A percentile compares a stretch with the other conserved stretches of the same genome.
These are phyloP conservation scores for Syncephalastrum monosporum DNA, from an alignment of 371 early-diverging fungal species.

Conservation along the genomic window DNA sequence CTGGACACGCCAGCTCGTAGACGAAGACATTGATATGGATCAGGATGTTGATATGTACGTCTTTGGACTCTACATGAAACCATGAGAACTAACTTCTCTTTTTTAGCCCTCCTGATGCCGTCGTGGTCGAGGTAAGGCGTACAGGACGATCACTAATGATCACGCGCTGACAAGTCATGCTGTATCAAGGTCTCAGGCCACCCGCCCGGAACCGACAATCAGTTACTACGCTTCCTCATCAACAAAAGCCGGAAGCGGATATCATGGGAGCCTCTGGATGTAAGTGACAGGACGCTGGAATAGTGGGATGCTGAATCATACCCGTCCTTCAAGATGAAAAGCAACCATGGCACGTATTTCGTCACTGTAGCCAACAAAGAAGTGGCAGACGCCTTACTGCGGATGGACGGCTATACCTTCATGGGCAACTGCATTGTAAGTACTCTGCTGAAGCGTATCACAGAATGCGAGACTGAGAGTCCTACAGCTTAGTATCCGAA, in stretches of 20 bases:
- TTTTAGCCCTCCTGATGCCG: constrained; percentile 11
- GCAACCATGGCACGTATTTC: constrained; percentile 10
- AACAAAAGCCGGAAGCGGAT: constrained; percentile 29
- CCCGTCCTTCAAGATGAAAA: constrained; percentile 14
- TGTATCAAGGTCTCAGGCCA: constrained; percentile 29
- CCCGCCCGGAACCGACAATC: constrained; percentile 32
- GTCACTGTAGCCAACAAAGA: constrained; percentile 25
- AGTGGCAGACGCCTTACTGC: constrained; percentile 21
- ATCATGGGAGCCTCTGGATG: constrained; percentile 37
- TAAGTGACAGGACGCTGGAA: constrained; percentile 12
- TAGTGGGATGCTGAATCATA: background rate
- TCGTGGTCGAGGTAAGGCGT: constrained; percentile 11
- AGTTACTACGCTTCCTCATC: constrained; percentile 32
- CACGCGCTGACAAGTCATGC: background rate
- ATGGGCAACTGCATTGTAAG: background rate
- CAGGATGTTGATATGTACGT: constrained; percentile 17
- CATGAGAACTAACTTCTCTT: background rate
- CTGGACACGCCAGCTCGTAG: constrained; percentile 32
- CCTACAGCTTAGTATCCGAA: constrained; percentile 13
- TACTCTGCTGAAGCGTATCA: background rate
- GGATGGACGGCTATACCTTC: constrained; percentile 31
- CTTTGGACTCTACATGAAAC: background rate
- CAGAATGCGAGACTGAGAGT: background rate
- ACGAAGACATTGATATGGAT: constrained; percentile 43
- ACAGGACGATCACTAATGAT: background rate